Evolutionary conservation across 176 grass and related monocot species (phyloP).

Genomic region (Pontederia crassipes): DNA sequence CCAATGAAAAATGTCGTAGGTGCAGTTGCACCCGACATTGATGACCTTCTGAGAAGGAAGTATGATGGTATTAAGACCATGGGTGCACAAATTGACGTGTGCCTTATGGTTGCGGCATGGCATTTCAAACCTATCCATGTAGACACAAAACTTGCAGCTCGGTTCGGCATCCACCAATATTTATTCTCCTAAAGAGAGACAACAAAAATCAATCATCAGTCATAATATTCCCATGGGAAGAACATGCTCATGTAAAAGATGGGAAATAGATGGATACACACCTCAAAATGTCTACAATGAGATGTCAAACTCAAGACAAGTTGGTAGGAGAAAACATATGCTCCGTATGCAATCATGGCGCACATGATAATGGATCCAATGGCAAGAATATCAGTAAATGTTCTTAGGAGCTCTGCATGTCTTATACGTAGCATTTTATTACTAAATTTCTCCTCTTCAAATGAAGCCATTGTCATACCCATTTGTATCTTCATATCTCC

Average conservation of each 20-base stretch:
- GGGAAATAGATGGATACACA: constrained; percentile 17
- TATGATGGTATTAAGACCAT: constrained; percentile 63
- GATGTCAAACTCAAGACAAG: constrained; percentile 56
- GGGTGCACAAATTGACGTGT: constrained; percentile 57
- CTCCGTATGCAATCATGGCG: constrained; percentile 52
- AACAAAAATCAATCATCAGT: neutral
- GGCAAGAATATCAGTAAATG: constrained; percentile 68
- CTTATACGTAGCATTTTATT: constrained; percentile 56
- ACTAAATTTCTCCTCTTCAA: constrained; percentile 61
- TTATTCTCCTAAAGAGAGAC: constrained; percentile 45
- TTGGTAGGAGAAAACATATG: constrained; percentile 64
- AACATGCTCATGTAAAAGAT: neutral
- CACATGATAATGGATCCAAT: constrained; percentile 84
- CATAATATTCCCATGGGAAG: neutral
- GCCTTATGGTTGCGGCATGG: constrained; percentile 43
- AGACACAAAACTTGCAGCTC: constrained; percentile 52
- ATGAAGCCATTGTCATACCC: constrained; percentile 74
- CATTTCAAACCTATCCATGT: constrained; percentile 54
- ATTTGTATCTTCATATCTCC: constrained; percentile 65
- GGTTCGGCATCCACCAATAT: constrained; percentile 83
- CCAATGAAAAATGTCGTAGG: constrained; percentile 75
- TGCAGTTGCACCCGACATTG: constrained; percentile 41
- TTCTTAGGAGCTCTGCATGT: constrained; percentile 47
- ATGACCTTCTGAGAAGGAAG: constrained; percentile 49
- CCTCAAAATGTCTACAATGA: constrained; percentile 46